Base-by-base conservation (phyloP, 148 eudicot species). In the Chenopodium berlandieri region DNA sequence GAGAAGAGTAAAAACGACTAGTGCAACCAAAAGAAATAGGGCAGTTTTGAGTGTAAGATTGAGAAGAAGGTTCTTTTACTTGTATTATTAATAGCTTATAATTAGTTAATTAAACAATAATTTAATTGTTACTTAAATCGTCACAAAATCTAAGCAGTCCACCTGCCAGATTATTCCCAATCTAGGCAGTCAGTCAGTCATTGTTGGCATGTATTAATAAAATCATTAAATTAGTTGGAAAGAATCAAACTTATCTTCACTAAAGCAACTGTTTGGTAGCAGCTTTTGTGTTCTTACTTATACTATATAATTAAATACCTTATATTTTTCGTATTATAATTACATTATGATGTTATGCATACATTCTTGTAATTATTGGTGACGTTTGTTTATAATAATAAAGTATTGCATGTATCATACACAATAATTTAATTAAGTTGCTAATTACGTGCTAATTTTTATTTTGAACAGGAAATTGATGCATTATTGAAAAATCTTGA, bases 381-480 rank as follows among this genome's bases (percentile, higher is more conserved):
- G 62, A 63, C 68, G 25, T 50, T 48, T 74, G 34, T 74, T 48
- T 13, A 9, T 48, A 10, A 3, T 48, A 48, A 9, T 48, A 22
- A 10, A 73, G 20, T 40, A 71, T 71, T 32, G 14, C 14, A 12
- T 50, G 3, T 40, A 40, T 40, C 44, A 40, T 40, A 40, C 44
- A 40, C 44, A 5, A 40, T 40, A 6, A 32, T 32, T 37, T 40
- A 40, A 40, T 40, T 40, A 40, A 52, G 16, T 14, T 52, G 14
- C 16, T 52, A 52, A 52, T 52, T 9, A 50, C 54, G 54, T 10
- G 54, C 12, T 50, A 50, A 50, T 50, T 50, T 65, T 47, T 5
- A 9, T 17, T 14, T 63, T 34, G 16, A 74, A 81, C 88, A 95
- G 98, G 97, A 93, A 77, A 86, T 93, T 13, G 98, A 93, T 17